Evolutionary conservation across 1,284 basidiomycete genomes (phyloP).

Genomic region (Sanghuangporus sanghuang): DNA sequence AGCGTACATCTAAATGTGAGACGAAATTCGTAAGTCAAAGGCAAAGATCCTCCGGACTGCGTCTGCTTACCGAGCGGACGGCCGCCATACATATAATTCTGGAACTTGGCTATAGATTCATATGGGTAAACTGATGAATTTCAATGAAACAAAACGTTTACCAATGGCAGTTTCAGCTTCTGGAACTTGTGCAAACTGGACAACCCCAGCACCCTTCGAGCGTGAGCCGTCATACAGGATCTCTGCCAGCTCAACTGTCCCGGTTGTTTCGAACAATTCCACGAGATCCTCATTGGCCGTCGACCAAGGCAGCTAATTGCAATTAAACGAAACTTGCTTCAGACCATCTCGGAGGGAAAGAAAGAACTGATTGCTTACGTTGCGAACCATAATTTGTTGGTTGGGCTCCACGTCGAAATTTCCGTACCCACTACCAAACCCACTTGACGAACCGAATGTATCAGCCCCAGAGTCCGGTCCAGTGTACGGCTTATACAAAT

Average conservation of each 20-base stretch:
- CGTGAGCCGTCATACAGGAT: conserved; percentile 88
- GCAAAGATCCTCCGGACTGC: background rate
- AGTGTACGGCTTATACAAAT: conserved; percentile 78
- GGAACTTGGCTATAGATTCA: conserved; percentile 67
- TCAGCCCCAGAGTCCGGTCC: conserved; percentile 53
- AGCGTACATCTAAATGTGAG: conserved; percentile 65
- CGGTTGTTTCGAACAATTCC: conserved; percentile 96
- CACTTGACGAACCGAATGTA: conserved; percentile 34
- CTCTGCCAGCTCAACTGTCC: conserved; percentile 90
- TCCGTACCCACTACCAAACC: conserved; percentile 32
- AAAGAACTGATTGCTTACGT: conserved; percentile 58
- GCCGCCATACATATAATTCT: conserved; percentile 87
- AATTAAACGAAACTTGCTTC: background rate
- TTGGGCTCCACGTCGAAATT: conserved; percentile 67
- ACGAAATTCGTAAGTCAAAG: conserved; percentile 7
- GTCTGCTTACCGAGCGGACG: conserved; percentile 66
- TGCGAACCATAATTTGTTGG: conserved; percentile 96
- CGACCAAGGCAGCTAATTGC: conserved; percentile 85
- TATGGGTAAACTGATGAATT: background rate
- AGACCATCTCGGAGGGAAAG: background rate
- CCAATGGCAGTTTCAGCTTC: conserved; percentile 94
- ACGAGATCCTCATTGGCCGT: conserved; percentile 99
- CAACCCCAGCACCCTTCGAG: conserved; percentile 91
- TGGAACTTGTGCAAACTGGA: conserved; percentile 84
- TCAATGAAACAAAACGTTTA: conserved; percentile 24